Evolutionary conservation across 345 rosid genomes (phyloP), one percentile per base, ranked within the genome.

Genomic region (Durio zibethinus): DNA sequence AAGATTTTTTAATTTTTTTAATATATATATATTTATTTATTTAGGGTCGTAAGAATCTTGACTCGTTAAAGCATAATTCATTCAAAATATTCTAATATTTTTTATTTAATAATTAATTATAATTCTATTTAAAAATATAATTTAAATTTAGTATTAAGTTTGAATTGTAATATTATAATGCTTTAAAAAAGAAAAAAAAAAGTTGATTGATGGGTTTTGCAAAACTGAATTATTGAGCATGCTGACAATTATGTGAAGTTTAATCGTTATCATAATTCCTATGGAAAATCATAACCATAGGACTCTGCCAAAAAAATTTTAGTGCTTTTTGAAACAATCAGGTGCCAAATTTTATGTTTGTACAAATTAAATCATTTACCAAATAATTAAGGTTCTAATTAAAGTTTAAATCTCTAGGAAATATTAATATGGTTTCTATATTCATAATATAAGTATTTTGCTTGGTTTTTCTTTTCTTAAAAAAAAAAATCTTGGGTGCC

Each of bases 211-310:
- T 53, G 23, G 6, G 40, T 1, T 4, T 72, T 35, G 1, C 5
- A 0, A 71, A 71, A n/a, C 25, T 23, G 8, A 71, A 71, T 47
- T 48, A 70, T 48, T 48, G 35, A 71, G 59, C 74, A 68, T 68
- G 35, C 29, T 65, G 45, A 0, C 10, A 59, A 59, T 6, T 61
- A 61, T 29, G 29, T 25, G 16, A n/a, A 15, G n/a, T 8, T 27
- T 27, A 16, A 38, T 38, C 7, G 7, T 7, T 27, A 35, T 64
- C 0, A 64, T 20, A 18, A 60, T 29, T 60, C 42, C 1, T 12
- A 63, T n/a, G 15, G 0, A 16, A 29, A 33, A 61, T 33, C 35
- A 42, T 27, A 4, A 12, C 35, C 20, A 23, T 35, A 8, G 11
- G 0, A 5, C 1, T 43, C 31, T 42, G 11, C 52, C 29, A 66